These are phyloP conservation scores for Fagus crenata DNA, from an alignment of 306 rosid genomes.

Conservation along the genomic window DNA sequence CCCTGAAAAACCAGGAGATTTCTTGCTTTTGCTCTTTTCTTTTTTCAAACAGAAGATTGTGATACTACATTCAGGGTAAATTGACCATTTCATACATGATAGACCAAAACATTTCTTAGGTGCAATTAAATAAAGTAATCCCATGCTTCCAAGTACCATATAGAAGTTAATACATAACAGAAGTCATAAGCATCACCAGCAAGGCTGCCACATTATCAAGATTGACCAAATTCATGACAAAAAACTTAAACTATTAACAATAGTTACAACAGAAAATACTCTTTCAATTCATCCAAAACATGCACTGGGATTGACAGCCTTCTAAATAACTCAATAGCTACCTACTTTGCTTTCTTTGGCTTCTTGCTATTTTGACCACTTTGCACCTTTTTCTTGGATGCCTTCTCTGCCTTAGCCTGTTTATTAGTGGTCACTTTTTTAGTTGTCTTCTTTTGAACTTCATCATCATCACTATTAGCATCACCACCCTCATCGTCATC, in stretches of 20 bases:
- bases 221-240: no score
- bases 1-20: no score
- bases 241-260: background rate
- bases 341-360: slow-evolving; percentile 54
- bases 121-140: no score
- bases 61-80: no score
- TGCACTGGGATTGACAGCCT: slow-evolving; percentile 17
- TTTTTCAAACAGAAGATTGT: no score
- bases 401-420: slow-evolving; percentile 44
- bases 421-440: slow-evolving; percentile 21
- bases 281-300: slow-evolving; percentile 22
- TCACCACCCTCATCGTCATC: slow-evolving; percentile 38
- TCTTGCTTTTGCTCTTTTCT: no score
- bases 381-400: slow-evolving; percentile 46
- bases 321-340: slow-evolving; percentile 9
- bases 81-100: no score
- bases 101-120: no score
- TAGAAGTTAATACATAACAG: no score
- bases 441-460: slow-evolving; percentile 41
- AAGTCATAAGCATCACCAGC: no score
- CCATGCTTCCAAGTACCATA: no score
- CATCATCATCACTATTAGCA: slow-evolving; percentile 25
- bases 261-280: slow-evolving; percentile 26
- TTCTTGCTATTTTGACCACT: slow-evolving; percentile 43
- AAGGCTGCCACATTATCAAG: no score